Percentiles rank a stretch among this genome's conserved stretches.
These are phyloP conservation scores for Talaromyces pinophilus DNA, from an alignment of 2,329 filamentous ascomycete species.

Conservation along the genomic window DNA sequence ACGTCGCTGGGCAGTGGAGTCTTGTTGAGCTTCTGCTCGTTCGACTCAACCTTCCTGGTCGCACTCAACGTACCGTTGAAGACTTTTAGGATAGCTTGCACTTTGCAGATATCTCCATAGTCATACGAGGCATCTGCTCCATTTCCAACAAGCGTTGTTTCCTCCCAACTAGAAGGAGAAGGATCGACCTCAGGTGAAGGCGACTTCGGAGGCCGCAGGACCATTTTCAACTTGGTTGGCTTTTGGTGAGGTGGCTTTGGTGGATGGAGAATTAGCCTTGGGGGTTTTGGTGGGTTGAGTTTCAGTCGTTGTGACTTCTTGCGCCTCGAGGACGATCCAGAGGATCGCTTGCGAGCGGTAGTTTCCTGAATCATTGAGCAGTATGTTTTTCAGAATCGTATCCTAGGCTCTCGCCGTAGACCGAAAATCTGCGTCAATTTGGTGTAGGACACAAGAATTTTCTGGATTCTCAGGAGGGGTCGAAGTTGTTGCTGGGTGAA, in stretches of 20 bases:
- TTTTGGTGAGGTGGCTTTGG: constrained; percentile 20
- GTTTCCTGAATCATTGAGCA: constrained; percentile 18
- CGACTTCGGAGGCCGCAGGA: background rate
- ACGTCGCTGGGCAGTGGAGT: background rate
- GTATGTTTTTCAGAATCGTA: too few relatives aligned
- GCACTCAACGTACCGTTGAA: constrained; percentile 21
- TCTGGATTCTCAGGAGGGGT: background rate
- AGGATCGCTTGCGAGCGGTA: constrained; percentile 14
- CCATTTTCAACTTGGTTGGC: constrained; percentile 7
- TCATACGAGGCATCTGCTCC: constrained; percentile 21
- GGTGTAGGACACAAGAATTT: background rate
- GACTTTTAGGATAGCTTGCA: constrained; percentile 21
- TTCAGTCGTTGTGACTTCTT: constrained; percentile 18
- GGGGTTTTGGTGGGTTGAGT: constrained; percentile 11
- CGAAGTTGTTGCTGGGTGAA: background rate
- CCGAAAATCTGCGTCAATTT: background rate
- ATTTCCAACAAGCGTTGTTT: constrained; percentile 20
- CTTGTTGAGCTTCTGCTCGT: constrained; percentile 8
- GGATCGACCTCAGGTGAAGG: constrained; percentile 1
- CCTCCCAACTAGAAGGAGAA: background rate
- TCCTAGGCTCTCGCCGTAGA: background rate
- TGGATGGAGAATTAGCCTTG: constrained; percentile 17
- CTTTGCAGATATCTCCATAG: constrained; percentile 22
- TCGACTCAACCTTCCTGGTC: constrained; percentile 16
- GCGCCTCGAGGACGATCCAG: constrained; percentile 14